These are phyloP conservation scores for Usnea hakonensis DNA, from an alignment of 495 filamentous ascomycete species.

Conservation along the genomic window DNA sequence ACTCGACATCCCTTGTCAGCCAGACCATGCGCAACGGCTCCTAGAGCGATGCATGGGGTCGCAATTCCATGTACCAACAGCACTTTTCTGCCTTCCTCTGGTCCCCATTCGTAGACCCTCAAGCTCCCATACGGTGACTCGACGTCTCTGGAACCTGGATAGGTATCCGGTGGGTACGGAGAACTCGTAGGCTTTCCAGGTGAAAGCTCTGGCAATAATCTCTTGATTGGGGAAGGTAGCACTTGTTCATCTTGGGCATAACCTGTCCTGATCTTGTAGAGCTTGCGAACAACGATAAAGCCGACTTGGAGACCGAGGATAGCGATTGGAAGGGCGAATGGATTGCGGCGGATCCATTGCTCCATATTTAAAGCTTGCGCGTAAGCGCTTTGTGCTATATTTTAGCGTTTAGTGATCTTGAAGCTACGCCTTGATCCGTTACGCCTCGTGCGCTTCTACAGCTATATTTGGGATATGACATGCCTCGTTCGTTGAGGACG, in stretches of 20 bases:
- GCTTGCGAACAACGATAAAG: neutral
- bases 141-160: slow-evolving; percentile 70
- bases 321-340: neutral
- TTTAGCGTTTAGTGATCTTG: neutral
- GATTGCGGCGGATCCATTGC: slow-evolving; percentile 11
- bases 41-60: slow-evolving; percentile 69
- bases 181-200: slow-evolving; percentile 40
- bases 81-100: slow-evolving; percentile 69
- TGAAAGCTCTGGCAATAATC: slow-evolving; percentile 40
- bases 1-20: slow-evolving; percentile 72
- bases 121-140: slow-evolving; percentile 70
- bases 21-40: slow-evolving; percentile 48
- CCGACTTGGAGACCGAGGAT: slow-evolving; percentile 3
- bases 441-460: too few relatives aligned
- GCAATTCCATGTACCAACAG: slow-evolving; percentile 80
- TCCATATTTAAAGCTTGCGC: neutral
- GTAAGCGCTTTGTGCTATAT: neutral
- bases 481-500: neutral
- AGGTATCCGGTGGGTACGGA: slow-evolving; percentile 65
- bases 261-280: slow-evolving; percentile 12
- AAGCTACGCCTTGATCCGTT: neutral
- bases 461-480: neutral
- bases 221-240: slow-evolving; percentile 41
- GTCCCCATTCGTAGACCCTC: slow-evolving; percentile 84
- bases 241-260: neutral